phyloP scores from a whole-genome alignment of 768 basidiomycete species.

The Gautieria morchelliformis region DNA sequence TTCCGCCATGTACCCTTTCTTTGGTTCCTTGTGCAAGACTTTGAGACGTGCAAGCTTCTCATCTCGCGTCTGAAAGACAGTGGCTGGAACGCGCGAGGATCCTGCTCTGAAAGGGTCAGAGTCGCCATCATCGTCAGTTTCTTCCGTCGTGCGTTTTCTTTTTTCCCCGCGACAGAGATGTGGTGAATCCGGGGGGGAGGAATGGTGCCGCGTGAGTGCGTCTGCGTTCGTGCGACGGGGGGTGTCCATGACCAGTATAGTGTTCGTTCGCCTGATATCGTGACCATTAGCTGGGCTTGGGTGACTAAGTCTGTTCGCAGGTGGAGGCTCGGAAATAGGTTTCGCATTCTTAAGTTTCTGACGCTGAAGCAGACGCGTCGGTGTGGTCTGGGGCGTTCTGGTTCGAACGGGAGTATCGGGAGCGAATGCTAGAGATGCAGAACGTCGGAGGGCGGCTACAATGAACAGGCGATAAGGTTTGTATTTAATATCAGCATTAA shows the following conservation, averaged over 20 bases:
- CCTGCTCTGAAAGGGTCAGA: conserved; percentile 10
- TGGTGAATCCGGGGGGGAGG: conserved; percentile 2
- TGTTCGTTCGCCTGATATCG: background rate
- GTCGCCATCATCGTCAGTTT: conserved; percentile 16
- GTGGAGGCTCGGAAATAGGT: too few species aligned
- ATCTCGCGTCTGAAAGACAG: background rate
- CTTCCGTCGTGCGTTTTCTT: conserved; percentile 9
- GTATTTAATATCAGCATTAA: too few species aligned
- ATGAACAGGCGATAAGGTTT: too few species aligned
- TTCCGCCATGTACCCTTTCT: background rate
- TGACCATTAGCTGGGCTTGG: background rate
- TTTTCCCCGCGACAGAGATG: background rate
- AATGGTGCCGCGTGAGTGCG: background rate
- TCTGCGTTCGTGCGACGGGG: background rate
- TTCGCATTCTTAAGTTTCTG: too few species aligned
- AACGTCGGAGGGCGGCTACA: too few species aligned
- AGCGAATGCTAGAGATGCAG: too few species aligned
- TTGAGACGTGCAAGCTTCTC: background rate
- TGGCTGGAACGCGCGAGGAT: background rate
- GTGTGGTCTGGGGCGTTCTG: too few species aligned
- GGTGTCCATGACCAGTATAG: background rate
- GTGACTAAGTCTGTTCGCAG: too few species aligned
- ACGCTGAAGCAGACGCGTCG: too few species aligned
- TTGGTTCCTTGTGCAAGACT: background rate
- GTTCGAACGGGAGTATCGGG: too few species aligned